Evolutionary conservation across 2,329 filamentous ascomycete genomes (phyloP).

Genomic region (Aspergillus amoenus): DNA sequence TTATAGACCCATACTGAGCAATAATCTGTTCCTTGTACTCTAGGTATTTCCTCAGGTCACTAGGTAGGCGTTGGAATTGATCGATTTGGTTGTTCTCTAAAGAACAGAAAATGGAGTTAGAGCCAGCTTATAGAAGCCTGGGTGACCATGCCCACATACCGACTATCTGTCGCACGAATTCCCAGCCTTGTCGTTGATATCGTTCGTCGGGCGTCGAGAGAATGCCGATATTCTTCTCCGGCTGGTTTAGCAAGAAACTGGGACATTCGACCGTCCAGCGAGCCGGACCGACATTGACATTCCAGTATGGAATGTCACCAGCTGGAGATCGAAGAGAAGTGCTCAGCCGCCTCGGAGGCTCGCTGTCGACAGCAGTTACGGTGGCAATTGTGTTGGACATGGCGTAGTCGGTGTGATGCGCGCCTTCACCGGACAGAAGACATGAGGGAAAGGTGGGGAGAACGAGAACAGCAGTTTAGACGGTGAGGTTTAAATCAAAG

Average conservation of each 20-base stretch:
- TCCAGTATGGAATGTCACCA: constrained; percentile 67
- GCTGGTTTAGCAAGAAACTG: constrained; percentile 62
- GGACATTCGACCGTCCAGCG: constrained; percentile 69
- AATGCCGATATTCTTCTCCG: constrained; percentile 67
- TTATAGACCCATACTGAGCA: constrained; percentile 70
- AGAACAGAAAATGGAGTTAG: background rate
- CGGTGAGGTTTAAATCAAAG: constrained; percentile 1
- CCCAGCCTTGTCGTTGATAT: constrained; percentile 68
- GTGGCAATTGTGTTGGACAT: constrained; percentile 22
- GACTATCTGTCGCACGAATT: constrained; percentile 64
- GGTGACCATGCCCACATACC: constrained; percentile 32
- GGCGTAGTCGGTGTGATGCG: background rate
- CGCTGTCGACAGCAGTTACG: constrained; percentile 23
- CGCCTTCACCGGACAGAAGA: background rate
- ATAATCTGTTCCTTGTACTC: constrained; percentile 66
- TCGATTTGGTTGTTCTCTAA: constrained; percentile 68
- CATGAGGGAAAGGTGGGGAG: constrained; percentile 7
- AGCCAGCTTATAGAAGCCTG: background rate
- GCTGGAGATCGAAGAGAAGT: constrained; percentile 13
- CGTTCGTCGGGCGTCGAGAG: constrained; percentile 68
- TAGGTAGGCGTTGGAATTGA: constrained; percentile 73
- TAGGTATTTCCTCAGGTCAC: constrained; percentile 74
- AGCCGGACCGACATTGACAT: constrained; percentile 69
- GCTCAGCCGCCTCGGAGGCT: constrained; percentile 15
- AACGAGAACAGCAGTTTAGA: constrained; percentile 11